These are phyloP conservation scores for Candida succiphila DNA, from an alignment of 805 yeast species.

Conservation along the genomic window DNA sequence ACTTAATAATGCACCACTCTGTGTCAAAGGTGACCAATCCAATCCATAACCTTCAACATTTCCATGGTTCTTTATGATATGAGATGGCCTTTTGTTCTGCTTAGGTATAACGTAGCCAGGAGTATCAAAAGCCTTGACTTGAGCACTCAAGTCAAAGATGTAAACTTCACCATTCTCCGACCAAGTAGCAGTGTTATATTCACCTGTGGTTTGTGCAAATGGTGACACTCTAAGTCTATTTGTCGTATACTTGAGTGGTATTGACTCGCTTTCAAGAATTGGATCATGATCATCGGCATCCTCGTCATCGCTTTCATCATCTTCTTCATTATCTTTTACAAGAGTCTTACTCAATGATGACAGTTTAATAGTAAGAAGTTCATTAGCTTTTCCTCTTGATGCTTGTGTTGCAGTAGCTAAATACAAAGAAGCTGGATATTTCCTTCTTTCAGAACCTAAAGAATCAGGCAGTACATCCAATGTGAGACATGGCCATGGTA, in stretches of 20 bases:
- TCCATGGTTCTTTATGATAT: slow-evolving; percentile 79
- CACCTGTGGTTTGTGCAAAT: slow-evolving; percentile 61
- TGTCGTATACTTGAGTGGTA: slow-evolving; percentile 74
- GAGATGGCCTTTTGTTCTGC: slow-evolving; percentile 65
- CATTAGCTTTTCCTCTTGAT: slow-evolving; percentile 75
- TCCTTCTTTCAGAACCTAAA: slow-evolving; percentile 80
- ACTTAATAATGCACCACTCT: slow-evolving; percentile 71
- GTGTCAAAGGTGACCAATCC: slow-evolving; percentile 88
- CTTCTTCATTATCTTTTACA: slow-evolving; percentile 75
- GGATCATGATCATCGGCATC: slow-evolving; percentile 69
- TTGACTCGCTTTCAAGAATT: slow-evolving; percentile 72
- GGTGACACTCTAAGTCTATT: slow-evolving; percentile 85
- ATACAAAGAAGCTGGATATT: slow-evolving; percentile 80
- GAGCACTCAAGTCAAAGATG: slow-evolving; percentile 74
- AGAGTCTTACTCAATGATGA: slow-evolving; percentile 77
- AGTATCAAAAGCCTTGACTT: slow-evolving; percentile 71
- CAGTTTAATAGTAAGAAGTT: slow-evolving; percentile 73
- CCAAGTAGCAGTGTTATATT: slow-evolving; percentile 80
- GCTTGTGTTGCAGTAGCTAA: slow-evolving; percentile 94
- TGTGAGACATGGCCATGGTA: slow-evolving; percentile 97
- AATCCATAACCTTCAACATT: slow-evolving; percentile 95
- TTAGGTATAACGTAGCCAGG: slow-evolving; percentile 84
- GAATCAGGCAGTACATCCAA: slow-evolving; percentile 81
- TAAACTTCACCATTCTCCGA: slow-evolving; percentile 84
- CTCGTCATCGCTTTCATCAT: slow-evolving; percentile 64